Conservation (phyloP, 2,329 filamentous ascomycete genomes). For the Juglanconis sp. region DNA sequence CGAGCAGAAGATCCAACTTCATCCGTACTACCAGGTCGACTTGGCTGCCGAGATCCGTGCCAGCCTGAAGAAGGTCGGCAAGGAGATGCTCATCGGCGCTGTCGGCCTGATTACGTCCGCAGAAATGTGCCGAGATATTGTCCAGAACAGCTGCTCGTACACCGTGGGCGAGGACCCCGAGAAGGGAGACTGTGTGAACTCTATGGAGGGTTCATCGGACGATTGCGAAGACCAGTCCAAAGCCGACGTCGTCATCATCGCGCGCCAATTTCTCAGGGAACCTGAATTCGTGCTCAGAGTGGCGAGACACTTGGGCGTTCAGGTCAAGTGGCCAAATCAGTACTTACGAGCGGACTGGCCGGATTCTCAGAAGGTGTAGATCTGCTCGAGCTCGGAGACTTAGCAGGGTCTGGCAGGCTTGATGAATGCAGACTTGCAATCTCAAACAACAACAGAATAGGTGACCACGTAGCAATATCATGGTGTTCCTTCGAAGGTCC, state of each 20-base stretch:
- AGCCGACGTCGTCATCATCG: slow-evolving; percentile 71
- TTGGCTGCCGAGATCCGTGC: slow-evolving; percentile 71
- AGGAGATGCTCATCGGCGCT: slow-evolving; percentile 62
- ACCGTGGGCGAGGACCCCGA: slow-evolving; percentile 39
- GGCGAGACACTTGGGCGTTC: slow-evolving; percentile 68
- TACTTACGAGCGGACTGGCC: slow-evolving; percentile 38
- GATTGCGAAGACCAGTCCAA: slow-evolving; percentile 39
- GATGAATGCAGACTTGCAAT: background rate
- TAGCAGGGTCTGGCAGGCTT: background rate
- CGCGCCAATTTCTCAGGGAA: slow-evolving; percentile 76
- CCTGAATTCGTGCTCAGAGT: slow-evolving; percentile 72
- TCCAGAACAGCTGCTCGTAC: slow-evolving; percentile 40
- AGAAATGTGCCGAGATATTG: slow-evolving; percentile 60
- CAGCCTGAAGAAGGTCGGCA: slow-evolving; percentile 49
- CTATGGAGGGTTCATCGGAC: slow-evolving; percentile 30
- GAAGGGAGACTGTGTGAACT: slow-evolving; percentile 20
- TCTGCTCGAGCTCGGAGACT: no score
- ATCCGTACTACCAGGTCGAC: slow-evolving; percentile 70
- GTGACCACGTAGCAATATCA: no score
- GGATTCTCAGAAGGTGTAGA: slow-evolving; percentile 17
- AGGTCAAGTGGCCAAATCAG: slow-evolving; percentile 71
- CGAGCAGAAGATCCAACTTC: slow-evolving; percentile 56
- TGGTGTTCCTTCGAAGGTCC: no score
- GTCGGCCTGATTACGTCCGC: slow-evolving; percentile 73
- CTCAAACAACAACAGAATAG: no score